A percentile compares a stretch with the other conserved stretches of the same genome.
phyloP scores from a whole-genome alignment of 768 basidiomycete species.

The Mycena albidolilacea region DNA sequence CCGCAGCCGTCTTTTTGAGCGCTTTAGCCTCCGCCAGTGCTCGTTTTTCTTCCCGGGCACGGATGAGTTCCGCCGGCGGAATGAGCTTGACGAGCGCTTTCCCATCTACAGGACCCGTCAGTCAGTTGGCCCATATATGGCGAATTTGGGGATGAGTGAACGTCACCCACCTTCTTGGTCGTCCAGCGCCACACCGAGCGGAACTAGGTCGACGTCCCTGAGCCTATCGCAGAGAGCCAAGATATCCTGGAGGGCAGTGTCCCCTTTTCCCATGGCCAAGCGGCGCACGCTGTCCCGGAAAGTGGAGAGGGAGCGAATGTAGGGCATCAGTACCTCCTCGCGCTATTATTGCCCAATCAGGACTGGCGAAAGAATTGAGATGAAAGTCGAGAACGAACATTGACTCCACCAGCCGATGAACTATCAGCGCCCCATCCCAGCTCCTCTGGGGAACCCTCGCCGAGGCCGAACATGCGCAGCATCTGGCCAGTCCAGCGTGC shows the following conservation, averaged over 20 bases:
- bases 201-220: constrained; percentile 90
- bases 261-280: constrained; percentile 81
- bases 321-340: constrained; percentile 91
- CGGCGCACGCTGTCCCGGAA: constrained; percentile 94
- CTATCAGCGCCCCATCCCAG: constrained; percentile 91
- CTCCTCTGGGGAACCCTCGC: constrained; percentile 73
- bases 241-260: constrained; percentile 82
- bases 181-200: constrained; percentile 96
- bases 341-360: constrained; percentile 63
- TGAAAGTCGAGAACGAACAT: constrained; percentile 58
- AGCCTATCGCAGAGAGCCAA: constrained; percentile 90
- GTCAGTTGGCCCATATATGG: constrained; percentile 19
- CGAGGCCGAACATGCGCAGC: constrained; percentile 86
- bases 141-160: constrained; percentile 19
- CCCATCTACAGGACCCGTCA: constrained; percentile 72
- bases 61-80: constrained; percentile 84
- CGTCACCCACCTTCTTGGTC: constrained; percentile 94
- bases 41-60: constrained; percentile 90
- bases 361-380: constrained; percentile 21
- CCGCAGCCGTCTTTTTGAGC: constrained; percentile 81
- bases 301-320: constrained; percentile 84
- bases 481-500: constrained; percentile 81
- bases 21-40: constrained; percentile 81
- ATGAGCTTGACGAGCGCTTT: constrained; percentile 95
- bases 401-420: constrained; percentile 58